Evolutionary conservation across 2,329 filamentous ascomycete species (phyloP).

Genomic region (Cadophora luteo-olivacea): DNA sequence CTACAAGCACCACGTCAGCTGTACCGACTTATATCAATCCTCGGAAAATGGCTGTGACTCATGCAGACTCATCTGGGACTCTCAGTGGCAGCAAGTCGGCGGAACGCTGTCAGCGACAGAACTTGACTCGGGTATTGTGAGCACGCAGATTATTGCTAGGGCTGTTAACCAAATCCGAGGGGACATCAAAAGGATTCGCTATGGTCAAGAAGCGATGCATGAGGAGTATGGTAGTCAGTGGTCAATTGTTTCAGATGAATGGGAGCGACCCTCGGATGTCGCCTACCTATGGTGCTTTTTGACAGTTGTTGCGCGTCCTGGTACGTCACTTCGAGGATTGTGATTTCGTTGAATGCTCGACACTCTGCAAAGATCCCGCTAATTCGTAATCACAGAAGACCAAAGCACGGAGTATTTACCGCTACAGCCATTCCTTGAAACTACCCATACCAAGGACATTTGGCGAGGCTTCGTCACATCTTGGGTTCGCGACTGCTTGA

Average conservation of each 20-base stretch:
- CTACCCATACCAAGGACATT: neutral
- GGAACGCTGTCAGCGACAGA: neutral
- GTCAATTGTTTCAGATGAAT: no score
- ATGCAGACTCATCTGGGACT: neutral
- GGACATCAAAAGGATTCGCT: neutral
- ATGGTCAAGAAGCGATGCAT: neutral
- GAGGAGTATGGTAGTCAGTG: no score
- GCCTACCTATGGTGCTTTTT: neutral
- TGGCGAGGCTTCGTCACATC: neutral
- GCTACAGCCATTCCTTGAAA: neutral
- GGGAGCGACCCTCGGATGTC: neutral
- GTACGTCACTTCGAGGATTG: neutral
- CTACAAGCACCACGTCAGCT: neutral
- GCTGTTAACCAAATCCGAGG: neutral
- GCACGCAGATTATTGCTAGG: neutral
- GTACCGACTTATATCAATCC: neutral
- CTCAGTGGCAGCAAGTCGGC: neutral
- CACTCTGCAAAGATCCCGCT: neutral
- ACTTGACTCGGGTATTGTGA: neutral
- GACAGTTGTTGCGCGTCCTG: neutral
- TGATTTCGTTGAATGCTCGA: neutral
- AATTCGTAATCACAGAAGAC: neutral
- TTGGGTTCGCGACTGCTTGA: neutral
- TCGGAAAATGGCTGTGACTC: neutral
- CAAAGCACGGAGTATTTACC: neutral